Base-by-base conservation (phyloP, 805 yeast species). In the Candida nanaspora region DNA sequence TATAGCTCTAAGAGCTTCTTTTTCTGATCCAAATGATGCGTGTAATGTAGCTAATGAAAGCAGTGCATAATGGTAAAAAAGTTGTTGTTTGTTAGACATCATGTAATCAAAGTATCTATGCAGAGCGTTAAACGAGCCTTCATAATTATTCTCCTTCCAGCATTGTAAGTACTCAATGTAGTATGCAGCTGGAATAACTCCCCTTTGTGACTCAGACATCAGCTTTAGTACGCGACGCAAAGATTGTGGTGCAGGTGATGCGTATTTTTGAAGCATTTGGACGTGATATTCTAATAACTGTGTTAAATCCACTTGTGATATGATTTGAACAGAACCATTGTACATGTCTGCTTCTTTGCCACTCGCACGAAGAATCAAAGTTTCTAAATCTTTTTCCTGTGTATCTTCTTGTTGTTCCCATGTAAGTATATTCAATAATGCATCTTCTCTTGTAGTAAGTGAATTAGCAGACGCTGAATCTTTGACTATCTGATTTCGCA, bases 11-110 rank as follows among this genome's bases (percentile, higher is more conserved):
- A 86, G 56, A 0, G 96, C 95, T 44, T 82, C 82, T 11, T 70
- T 70, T 46, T 74, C 73, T 41, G 80, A 78, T 23, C 80, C 78
- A 55, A 82, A 84, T 39, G 73, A 74, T 19, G 82, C 80, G 48
- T 86, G 87, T 32, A 85, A 61, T 0, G 84, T 69, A 0, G 93
- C 94, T 37, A 82, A 62, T 2, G 84, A 79, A 16, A 86, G 66
- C 26, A 86, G 63, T 1, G 94, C 89, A 56, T 82, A 81, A 53
- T 86, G 95, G 51, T 84, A 86, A 48, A 78, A 78, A 34, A 73
- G 69, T 42, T 76, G 76, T 27, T 78, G 76, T 46, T 73, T 73
- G 42, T 72, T 74, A 9, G 87, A 77, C 59, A 83, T 78, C 78
- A 82, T 78, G 51, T 84, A 82, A 57, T 85, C 94, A 56, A 80